A percentile compares a stretch with the other conserved stretches of the same genome.
These are phyloP conservation scores for Colletotrichum aenigma DNA, from an alignment of 2,329 filamentous ascomycete genomes.

Conservation along the genomic window DNA sequence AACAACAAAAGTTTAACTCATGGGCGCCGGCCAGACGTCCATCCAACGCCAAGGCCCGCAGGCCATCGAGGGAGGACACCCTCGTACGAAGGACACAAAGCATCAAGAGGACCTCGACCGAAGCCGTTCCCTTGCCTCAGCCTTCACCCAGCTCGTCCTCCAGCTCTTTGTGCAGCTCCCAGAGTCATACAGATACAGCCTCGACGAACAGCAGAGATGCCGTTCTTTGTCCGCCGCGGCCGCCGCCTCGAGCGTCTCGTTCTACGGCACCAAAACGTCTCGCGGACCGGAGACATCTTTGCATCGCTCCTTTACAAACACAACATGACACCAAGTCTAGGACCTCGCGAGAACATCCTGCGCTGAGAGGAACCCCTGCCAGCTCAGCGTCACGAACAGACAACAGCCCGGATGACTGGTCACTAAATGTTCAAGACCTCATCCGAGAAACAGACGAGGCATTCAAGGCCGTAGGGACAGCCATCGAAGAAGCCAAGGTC, in stretches of 20 bases:
- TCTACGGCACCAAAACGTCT: constrained; percentile 19
- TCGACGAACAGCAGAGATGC: constrained; percentile 28
- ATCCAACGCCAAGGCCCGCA: background rate
- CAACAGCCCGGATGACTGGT: constrained; percentile 25
- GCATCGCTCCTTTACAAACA: constrained; percentile 7
- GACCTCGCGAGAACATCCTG: background rate
- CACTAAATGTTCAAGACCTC: constrained; percentile 47
- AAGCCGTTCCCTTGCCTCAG: constrained; percentile 41
- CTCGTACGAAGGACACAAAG: constrained; percentile 42
- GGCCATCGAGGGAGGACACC: constrained; percentile 25
- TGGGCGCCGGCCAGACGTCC: background rate
- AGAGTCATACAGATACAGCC: constrained; percentile 34
- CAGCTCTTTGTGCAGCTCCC: constrained; percentile 51
- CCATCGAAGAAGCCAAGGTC: constrained; percentile 41
- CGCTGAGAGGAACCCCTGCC: background rate
- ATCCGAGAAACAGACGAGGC: constrained; percentile 55
- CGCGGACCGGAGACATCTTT: constrained; percentile 18
- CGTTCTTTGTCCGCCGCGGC: constrained; percentile 35
- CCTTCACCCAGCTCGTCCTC: constrained; percentile 43
- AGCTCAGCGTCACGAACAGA: background rate
- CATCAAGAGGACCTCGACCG: constrained; percentile 40
- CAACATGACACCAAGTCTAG: background rate
- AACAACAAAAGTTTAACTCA: background rate
- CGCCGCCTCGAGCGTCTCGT: background rate
- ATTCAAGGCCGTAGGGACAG: constrained; percentile 49